Conservation (phyloP, 139 green algal species). For the Dunaliella primolecta region DNA sequence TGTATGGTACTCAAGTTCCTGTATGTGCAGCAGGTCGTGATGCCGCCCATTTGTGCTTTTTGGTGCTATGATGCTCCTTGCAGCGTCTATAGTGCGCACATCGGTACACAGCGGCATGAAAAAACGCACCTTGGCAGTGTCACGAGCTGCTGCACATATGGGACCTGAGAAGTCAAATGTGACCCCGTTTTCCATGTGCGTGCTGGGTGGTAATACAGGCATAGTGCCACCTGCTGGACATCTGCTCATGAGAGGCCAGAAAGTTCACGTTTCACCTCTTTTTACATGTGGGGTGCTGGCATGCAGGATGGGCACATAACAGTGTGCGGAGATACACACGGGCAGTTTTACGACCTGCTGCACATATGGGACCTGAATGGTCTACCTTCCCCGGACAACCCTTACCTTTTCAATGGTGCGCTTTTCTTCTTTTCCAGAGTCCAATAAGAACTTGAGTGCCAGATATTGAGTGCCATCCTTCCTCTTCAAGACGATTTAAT, state of each 20-base stretch:
- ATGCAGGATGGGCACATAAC: slow-evolving; percentile 36
- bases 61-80: slow-evolving; percentile 38
- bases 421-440: not conserved
- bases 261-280: too few species aligned
- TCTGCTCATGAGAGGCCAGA: too few species aligned
- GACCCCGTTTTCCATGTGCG: too few species aligned
- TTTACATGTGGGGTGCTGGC: too few species aligned
- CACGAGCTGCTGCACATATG: slow-evolving; percentile 97
- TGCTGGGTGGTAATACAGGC: too few species aligned
- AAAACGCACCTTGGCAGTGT: slow-evolving; percentile 69
- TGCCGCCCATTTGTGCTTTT: slow-evolving; percentile 68
- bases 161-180: slow-evolving; percentile 88
- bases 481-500: too few species aligned
- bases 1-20: too few species aligned
- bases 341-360: slow-evolving; percentile 93
- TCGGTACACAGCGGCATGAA: slow-evolving; percentile 40
- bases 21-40: slow-evolving; percentile 96
- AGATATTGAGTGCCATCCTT: too few species aligned
- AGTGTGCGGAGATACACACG: slow-evolving; percentile 47
- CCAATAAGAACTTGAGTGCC: too few species aligned
- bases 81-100: too few species aligned
- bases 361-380: slow-evolving; percentile 97
- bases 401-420: slow-evolving; percentile 97
- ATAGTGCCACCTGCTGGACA: too few species aligned
- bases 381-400: slow-evolving; percentile 77